Percentiles rank a stretch among this genome's conserved stretches.
These are phyloP conservation scores for Tetragonia tetragonoides DNA, from an alignment of 148 eudicot genomes.

Conservation along the genomic window DNA sequence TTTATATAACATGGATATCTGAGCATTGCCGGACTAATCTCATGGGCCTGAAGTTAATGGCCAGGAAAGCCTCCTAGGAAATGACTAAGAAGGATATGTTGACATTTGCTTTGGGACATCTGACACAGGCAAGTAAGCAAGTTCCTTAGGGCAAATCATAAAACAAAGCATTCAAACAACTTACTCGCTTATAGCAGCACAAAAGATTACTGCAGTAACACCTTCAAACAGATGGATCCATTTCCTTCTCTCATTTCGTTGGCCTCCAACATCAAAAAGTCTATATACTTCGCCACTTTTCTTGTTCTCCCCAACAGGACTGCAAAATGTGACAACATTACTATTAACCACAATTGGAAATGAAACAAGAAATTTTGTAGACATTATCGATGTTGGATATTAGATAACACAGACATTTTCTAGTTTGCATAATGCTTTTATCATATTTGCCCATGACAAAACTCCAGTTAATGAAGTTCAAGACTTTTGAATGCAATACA, in stretches of 20 bases:
- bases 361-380: neutral
- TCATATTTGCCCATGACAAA: neutral
- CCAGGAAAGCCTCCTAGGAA: neutral
- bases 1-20: no score
- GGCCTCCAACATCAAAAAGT: constrained; percentile 98
- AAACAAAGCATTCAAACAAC: constrained; percentile 14
- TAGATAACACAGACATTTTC: neutral
- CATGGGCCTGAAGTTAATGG: no score
- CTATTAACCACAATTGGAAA: neutral
- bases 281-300: constrained; percentile 95
- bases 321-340: constrained; percentile 29
- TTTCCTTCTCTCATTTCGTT: constrained; percentile 98
- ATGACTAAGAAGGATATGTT: neutral
- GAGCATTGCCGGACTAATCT: no score
- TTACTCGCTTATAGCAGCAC: constrained; percentile 99
- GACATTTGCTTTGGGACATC: neutral
- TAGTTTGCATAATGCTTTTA: neutral
- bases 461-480: neutral
- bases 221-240: constrained; percentile 99
- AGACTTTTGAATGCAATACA: neutral
- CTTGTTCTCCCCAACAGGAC: constrained; percentile 97
- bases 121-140: neutral
- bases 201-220: constrained; percentile 93
- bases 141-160: neutral
- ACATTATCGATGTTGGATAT: neutral